These are phyloP conservation scores for Candida alai DNA, from an alignment of 805 yeast species.

Conservation along the genomic window DNA sequence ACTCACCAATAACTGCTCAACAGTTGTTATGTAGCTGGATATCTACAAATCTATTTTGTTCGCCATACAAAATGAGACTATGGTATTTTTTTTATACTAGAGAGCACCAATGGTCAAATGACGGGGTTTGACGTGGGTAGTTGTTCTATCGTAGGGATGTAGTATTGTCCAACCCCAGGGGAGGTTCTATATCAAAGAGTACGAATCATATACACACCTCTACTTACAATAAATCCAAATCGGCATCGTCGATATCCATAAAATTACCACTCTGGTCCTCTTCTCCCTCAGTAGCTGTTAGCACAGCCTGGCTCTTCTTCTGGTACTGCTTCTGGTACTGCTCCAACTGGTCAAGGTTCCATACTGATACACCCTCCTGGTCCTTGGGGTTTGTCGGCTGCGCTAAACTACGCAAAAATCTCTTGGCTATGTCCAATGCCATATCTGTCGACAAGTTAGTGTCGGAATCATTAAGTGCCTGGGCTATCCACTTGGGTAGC, in stretches of 20 bases:
- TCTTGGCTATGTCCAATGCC: constrained; percentile 94
- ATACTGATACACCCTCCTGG: constrained; percentile 90
- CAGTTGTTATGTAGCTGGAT: no score
- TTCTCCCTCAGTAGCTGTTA: constrained; percentile 14
- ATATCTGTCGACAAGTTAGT: constrained; percentile 91
- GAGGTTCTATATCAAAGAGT: background rate
- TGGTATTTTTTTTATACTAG: no score
- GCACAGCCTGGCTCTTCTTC: constrained; percentile 18
- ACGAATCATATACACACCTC: background rate
- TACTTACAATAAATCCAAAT: constrained; percentile 29
- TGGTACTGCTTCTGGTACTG: constrained; percentile 53
- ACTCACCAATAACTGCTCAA: no score
- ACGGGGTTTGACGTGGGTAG: no score
- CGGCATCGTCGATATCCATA: constrained; percentile 47
- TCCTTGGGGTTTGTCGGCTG: constrained; percentile 89
- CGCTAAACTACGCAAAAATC: constrained; percentile 87
- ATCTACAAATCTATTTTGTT: no score
- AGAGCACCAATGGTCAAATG: no score
- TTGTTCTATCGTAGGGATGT: no score
- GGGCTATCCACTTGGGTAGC: constrained; percentile 96
- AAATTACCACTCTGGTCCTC: constrained; percentile 33
- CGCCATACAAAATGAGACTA: no score
- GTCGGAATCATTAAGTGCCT: constrained; percentile 88
- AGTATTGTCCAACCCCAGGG: no score
- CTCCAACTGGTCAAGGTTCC: constrained; percentile 72